A percentile compares a stretch with the other conserved stretches of the same genome.
phyloP scores from a whole-genome alignment of 495 filamentous ascomycete species.

The Penicillium desertorum region DNA sequence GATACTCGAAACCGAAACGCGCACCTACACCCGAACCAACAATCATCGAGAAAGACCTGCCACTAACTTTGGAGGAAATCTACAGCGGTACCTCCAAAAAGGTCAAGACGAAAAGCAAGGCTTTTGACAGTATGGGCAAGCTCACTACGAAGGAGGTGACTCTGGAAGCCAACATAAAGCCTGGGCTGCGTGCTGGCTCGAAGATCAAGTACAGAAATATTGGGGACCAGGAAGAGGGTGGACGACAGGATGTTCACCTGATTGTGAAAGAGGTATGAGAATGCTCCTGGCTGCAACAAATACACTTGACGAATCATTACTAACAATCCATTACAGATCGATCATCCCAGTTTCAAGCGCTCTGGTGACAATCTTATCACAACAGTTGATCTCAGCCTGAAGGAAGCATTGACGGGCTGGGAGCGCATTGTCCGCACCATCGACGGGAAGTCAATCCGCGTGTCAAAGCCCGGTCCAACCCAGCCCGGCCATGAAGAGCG shows the following conservation, averaged over 20 bases:
- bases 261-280: conserved; percentile 84
- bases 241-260: conserved; percentile 94
- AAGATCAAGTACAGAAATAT: conserved; percentile 98
- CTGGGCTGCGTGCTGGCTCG: conserved; percentile 88
- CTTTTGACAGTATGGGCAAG: conserved; percentile 80
- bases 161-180: conserved; percentile 90
- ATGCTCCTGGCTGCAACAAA: background rate
- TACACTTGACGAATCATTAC: conserved; percentile 4
- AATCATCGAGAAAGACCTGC: conserved; percentile 80
- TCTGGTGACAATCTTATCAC: conserved; percentile 81
- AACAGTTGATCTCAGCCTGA: conserved; percentile 78
- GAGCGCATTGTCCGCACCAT: conserved; percentile 87
- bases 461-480: conserved; percentile 79
- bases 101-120: conserved; percentile 96
- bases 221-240: conserved; percentile 94
- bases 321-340: conserved; percentile 61
- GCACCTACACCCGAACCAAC: conserved; percentile 80
- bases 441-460: conserved; percentile 76
- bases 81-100: conserved; percentile 86
- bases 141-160: conserved; percentile 83
- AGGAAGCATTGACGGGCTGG: conserved; percentile 97
- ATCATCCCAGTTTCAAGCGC: conserved; percentile 76
- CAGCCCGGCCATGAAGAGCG: conserved; percentile 73
- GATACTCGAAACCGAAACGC: conserved; percentile 45
- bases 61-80: conserved; percentile 81